Evolutionary conservation across 129 eudicot species (phyloP), one percentile per base, ranked within the genome.

Genomic region (Apium graveolens): DNA sequence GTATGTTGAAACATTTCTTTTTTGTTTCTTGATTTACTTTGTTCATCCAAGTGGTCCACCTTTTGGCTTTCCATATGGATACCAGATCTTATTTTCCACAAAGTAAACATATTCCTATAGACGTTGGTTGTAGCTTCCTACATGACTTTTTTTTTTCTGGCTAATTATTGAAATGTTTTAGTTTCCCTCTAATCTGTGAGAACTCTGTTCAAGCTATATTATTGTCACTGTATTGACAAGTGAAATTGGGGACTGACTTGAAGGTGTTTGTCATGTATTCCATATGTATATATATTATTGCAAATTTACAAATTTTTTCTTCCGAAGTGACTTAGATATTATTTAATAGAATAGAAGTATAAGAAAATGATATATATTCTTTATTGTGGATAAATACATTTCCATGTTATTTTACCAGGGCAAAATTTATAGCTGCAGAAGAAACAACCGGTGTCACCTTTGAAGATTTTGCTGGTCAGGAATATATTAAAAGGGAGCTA

Each of bases 391-490:
- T 35, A 39, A 38, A 24, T 18, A 21, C 37, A 24, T 70, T 11
- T 39, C 9, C 29, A 70, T 70, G 29, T 70, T 72, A 72, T 39
- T 3, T 31, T 76, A 57, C 38, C 89, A 93, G 98, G 88, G 98
- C 97, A 13, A 91, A 91, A 78, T 94, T 94, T 81, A 89, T 91
- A 83, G 86, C 97, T 34, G 98, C 98, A 65, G 98, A 94, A 82
- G 97, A 91, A 78, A 86, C 86, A 72, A 94, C 98, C 35, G 98
- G 98, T 62, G 87, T 94, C 32, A 89, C 97, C 60, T 94, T 94
- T 80, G 97, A 94, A 82, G 98, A 94, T 86, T 94, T 94, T 90
- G 98, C 97, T 1, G 98, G 98, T 55, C 98, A 94, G 80, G 98
- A 94, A 80, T 94, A 94, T 82, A 91, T 94, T 76, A 94, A 94